Evolutionary conservation across 106 monocot genomes (phyloP).

Genomic region (Allium cepa): DNA sequence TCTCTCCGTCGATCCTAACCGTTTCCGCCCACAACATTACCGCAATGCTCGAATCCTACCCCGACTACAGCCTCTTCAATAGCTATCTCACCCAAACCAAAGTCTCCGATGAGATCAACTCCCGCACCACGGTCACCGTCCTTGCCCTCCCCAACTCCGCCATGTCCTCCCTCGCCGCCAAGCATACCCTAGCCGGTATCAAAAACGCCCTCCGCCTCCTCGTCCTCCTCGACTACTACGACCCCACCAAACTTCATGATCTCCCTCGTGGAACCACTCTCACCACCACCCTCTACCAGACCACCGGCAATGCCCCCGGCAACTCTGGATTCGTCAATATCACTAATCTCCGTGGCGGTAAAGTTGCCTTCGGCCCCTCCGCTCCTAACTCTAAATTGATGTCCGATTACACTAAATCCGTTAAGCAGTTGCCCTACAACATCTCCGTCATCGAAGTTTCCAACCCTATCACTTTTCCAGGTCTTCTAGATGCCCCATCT

Average conservation of each 20-base stretch:
- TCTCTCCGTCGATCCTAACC: background rate
- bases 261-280: slow-evolving; percentile 64
- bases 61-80: slow-evolving; percentile 82
- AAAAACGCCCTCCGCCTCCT: slow-evolving; percentile 94
- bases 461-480: slow-evolving; percentile 70
- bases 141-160: slow-evolving; percentile 71
- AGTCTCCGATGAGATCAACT: slow-evolving; percentile 95
- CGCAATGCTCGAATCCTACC: slow-evolving; percentile 48
- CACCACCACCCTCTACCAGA: slow-evolving; percentile 87
- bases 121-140: slow-evolving; percentile 63
- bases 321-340: slow-evolving; percentile 96
- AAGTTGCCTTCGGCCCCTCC: slow-evolving; percentile 70
- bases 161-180: slow-evolving; percentile 64
- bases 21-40: slow-evolving; percentile 68
- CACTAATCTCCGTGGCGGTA: slow-evolving; percentile 76
- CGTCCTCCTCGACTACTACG: slow-evolving; percentile 95
- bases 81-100: slow-evolving; percentile 66
- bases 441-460: slow-evolving; percentile 85
- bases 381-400: slow-evolving; percentile 47
- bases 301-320: slow-evolving; percentile 78
- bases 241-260: slow-evolving; percentile 77
- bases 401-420: slow-evolving; percentile 62
- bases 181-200: slow-evolving; percentile 49
- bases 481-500: slow-evolving; percentile 62
- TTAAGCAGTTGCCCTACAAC: slow-evolving; percentile 77